A percentile compares a stretch with the other conserved stretches of the same genome.
Conservation (phyloP, 306 rosid genomes). For the Dalbergia cochinchinensis region DNA sequence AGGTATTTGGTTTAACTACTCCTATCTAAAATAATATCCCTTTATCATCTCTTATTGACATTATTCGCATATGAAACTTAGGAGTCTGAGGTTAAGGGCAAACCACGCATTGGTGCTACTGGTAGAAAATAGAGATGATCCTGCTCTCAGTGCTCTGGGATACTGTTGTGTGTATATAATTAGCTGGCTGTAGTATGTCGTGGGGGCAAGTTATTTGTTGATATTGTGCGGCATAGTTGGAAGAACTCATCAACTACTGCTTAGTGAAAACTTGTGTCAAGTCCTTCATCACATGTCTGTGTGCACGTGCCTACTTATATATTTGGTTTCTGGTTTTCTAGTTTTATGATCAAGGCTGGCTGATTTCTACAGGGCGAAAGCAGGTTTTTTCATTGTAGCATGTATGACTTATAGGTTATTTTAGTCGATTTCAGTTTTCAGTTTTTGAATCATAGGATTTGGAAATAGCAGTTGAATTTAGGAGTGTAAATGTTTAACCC, state of each 20-base stretch:
- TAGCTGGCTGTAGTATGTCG: conserved; percentile 13
- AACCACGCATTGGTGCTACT: conserved; percentile 59
- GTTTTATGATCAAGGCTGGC: conserved; percentile 20
- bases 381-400: conserved; percentile 9
- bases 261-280: neutral
- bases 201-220: conserved; percentile 23
- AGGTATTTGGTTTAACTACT: conserved; percentile 58
- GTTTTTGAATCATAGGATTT: neutral
- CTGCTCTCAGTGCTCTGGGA: conserved; percentile 6
- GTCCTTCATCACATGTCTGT: neutral
- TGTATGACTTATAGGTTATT: neutral
- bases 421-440: neutral
- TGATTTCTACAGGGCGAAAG: conserved; percentile 11
- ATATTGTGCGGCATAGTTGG: conserved; percentile 20
- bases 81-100: conserved; percentile 69
- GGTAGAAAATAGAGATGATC: conserved; percentile 56
- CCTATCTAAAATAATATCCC: neutral
- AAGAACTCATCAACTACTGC: conserved; percentile 25
- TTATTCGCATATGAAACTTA: conserved; percentile 40
- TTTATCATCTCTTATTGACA: conserved; percentile 33
- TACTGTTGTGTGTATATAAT: conserved; percentile 22
- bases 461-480: neutral
- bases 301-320: neutral
- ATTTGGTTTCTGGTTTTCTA: neutral
- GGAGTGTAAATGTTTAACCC: conserved; percentile 13